Conservation (phyloP, 306 rosid genomes). For the Malus orientalis region DNA sequence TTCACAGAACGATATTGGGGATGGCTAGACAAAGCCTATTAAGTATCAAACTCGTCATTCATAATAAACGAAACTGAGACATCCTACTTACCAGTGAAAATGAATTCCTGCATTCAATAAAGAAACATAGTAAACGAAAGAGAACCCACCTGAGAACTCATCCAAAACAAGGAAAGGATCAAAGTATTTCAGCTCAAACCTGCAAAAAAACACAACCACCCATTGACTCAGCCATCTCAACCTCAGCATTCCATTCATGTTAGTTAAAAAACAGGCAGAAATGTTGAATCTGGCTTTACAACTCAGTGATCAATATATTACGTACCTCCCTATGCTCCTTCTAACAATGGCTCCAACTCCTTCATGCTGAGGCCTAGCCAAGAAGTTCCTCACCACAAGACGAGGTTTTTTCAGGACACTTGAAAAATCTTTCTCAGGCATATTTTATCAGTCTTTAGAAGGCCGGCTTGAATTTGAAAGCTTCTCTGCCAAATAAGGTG, state of each 20-base stretch:
- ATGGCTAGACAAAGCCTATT: not conserved
- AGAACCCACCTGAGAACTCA: conserved; percentile 85
- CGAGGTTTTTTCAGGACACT: conserved; percentile 45
- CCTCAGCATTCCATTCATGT: not conserved
- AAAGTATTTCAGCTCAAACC: conserved; percentile 86
- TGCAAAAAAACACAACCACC: conserved; percentile 25
- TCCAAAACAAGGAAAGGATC: conserved; percentile 92
- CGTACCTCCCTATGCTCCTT: conserved; percentile 92
- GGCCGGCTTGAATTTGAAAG: not conserved
- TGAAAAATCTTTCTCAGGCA: conserved; percentile 39
- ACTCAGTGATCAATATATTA: not conserved
- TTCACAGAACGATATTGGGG: not conserved
- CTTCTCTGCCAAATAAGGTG: conserved; percentile 9
- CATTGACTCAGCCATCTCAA: conserved; percentile 23
- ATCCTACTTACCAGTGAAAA: too few species aligned
- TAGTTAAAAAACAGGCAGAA: not conserved
- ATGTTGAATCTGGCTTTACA: not conserved
- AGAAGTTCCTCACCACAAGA: conserved; percentile 58
- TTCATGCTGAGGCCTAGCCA: conserved; percentile 88
- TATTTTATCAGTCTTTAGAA: conserved; percentile 1
- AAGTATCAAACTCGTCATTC: too few species aligned
- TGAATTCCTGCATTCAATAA: not conserved
- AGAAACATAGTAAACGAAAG: conserved; percentile 11
- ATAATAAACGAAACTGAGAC: not conserved
- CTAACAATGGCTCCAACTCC: conserved; percentile 93